A percentile compares a stretch with the other conserved stretches of the same genome.
phyloP scores from a whole-genome alignment of 768 basidiomycete species.

The Xerocomellus intermedius region DNA sequence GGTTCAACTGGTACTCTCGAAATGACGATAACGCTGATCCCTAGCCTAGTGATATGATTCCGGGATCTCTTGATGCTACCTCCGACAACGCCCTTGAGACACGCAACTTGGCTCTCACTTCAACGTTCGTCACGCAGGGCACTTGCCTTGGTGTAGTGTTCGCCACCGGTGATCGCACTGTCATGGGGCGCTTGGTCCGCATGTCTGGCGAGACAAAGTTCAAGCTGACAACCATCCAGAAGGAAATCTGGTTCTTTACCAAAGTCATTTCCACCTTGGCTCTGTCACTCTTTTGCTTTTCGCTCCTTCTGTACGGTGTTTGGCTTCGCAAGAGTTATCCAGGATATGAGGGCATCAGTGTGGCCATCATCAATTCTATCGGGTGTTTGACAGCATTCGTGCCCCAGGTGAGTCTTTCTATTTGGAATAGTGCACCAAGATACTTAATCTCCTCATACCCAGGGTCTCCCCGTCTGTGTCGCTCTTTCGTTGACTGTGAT shows the following conservation, averaged over 20 bases:
- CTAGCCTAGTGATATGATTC: conserved; percentile 39
- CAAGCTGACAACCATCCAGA: conserved; percentile 47
- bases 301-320: conserved; percentile 41
- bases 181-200: conserved; percentile 56
- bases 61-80: conserved; percentile 44
- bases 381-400: conserved; percentile 41
- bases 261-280: conserved; percentile 48
- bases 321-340: conserved; percentile 40
- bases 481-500: conserved; percentile 51
- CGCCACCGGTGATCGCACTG: conserved; percentile 42
- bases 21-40: background rate
- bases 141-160: conserved; percentile 42
- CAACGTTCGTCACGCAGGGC: conserved; percentile 43
- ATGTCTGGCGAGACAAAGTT: conserved; percentile 48
- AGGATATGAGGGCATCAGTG: conserved; percentile 35
- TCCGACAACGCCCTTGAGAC: conserved; percentile 50
- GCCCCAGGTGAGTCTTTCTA: conserved; percentile 33
- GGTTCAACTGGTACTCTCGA: background rate
- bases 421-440: background rate
- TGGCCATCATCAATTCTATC: conserved; percentile 38
- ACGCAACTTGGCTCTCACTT: conserved; percentile 48
- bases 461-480: conserved; percentile 43
- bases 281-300: conserved; percentile 38
- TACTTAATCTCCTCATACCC: background rate
- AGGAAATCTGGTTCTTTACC: conserved; percentile 50